Percentiles rank a stretch among this genome's conserved stretches.
Conservation (phyloP, 2,329 filamentous ascomycete genomes). For the Lachnellula arida region DNA sequence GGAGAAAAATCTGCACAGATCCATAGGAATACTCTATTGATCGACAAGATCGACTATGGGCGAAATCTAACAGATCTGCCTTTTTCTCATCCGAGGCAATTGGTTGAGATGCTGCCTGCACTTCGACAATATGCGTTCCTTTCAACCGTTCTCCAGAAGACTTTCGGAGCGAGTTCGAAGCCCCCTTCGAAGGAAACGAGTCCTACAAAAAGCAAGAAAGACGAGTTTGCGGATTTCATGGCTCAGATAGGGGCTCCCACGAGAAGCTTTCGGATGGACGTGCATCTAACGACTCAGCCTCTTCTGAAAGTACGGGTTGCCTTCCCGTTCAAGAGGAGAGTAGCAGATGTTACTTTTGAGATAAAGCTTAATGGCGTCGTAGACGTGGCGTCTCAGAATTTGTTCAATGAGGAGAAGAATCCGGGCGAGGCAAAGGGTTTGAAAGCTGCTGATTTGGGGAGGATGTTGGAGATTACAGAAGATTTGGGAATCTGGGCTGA, state of each 20-base stretch:
- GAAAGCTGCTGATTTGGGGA: slow-evolving; percentile 34
- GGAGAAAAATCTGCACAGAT: slow-evolving; percentile 25
- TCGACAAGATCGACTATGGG: slow-evolving; percentile 70
- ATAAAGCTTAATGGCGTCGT: slow-evolving; percentile 28
- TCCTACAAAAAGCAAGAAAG: slow-evolving; percentile 20
- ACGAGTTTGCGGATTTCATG: slow-evolving; percentile 30
- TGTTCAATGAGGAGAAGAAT: slow-evolving; percentile 19
- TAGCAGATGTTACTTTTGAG: slow-evolving; percentile 30
- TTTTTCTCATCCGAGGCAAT: slow-evolving; percentile 73
- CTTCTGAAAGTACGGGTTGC: slow-evolving; percentile 23
- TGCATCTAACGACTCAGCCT: slow-evolving; percentile 28
- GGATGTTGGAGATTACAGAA: slow-evolving; percentile 42
- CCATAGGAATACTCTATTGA: slow-evolving; percentile 59
- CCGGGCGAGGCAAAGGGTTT: slow-evolving; percentile 13
- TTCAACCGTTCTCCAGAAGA: slow-evolving; percentile 57
- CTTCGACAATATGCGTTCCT: slow-evolving; percentile 73
- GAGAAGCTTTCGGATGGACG: slow-evolving; percentile 21
- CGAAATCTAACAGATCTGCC: slow-evolving; percentile 62
- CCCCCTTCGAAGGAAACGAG: slow-evolving; percentile 5
- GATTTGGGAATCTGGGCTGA: slow-evolving; percentile 49
- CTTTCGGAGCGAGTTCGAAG: slow-evolving; percentile 42
- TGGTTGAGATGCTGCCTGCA: slow-evolving; percentile 67
- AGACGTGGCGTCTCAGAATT: slow-evolving; percentile 28
- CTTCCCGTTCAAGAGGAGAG: slow-evolving; percentile 26
- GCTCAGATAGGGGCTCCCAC: slow-evolving; percentile 4